These are phyloP conservation scores for Verticillium dahliae DNA, from an alignment of 2,329 filamentous ascomycete species.

Conservation along the genomic window DNA sequence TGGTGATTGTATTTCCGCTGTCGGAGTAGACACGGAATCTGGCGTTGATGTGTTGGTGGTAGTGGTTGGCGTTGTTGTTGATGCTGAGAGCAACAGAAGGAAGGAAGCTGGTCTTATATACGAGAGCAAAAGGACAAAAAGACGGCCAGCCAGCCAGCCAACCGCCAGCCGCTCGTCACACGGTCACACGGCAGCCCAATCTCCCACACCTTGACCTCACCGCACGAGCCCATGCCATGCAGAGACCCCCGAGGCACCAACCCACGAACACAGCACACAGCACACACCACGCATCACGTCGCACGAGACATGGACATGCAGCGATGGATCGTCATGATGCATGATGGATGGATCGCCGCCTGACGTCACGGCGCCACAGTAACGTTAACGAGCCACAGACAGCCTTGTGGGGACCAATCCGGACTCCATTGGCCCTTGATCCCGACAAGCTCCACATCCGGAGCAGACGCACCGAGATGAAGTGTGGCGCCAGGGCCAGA, in stretches of 20 bases:
- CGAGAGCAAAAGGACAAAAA: not conserved
- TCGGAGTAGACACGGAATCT: not conserved
- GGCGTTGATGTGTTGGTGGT: slow-evolving; percentile 9
- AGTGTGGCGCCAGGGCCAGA: not conserved
- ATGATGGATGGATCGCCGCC: not conserved
- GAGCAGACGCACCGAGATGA: not conserved
- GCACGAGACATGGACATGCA: not conserved
- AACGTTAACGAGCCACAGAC: not conserved
- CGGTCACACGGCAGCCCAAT: not conserved
- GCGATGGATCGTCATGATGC: not conserved
- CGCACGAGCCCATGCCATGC: not conserved
- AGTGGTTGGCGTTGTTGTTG: slow-evolving; percentile 7
- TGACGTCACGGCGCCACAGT: not conserved
- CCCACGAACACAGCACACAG: too few relatives aligned
- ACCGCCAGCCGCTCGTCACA: not conserved
- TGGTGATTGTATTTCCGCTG: not conserved
- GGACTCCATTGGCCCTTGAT: not conserved
- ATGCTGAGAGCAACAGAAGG: not conserved
- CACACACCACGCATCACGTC: not conserved
- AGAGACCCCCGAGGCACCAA: not conserved
- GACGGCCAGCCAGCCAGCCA: not conserved
- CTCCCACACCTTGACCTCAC: not conserved
- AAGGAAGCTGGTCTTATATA: not conserved
- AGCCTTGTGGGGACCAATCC: not conserved
- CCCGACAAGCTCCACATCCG: not conserved